These are phyloP conservation scores for Basidiobolus meristosporus DNA, from an alignment of 371 early-diverging fungal genomes.

Conservation along the genomic window DNA sequence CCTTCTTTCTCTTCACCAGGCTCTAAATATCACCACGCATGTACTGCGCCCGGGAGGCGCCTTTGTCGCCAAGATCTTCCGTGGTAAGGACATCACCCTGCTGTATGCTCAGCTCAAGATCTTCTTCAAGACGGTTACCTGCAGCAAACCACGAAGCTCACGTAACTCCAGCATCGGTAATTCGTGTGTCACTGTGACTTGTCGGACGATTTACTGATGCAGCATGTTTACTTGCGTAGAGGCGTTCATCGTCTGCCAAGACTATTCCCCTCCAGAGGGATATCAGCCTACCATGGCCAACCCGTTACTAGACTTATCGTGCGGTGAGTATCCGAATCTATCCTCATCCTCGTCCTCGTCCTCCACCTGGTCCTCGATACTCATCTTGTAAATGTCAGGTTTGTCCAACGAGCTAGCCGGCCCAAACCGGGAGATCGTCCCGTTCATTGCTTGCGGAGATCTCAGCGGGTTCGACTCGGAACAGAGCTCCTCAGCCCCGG, in stretches of 20 bases:
- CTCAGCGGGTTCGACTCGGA: slow-evolving; percentile 69
- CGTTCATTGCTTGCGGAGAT: slow-evolving; percentile 86
- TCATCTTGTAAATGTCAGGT: slow-evolving; percentile 11
- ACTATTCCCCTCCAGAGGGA: slow-evolving; percentile 62
- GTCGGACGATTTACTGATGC: neutral
- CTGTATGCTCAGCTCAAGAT: slow-evolving; percentile 79
- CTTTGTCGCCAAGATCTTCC: slow-evolving; percentile 94
- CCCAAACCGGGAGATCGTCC: slow-evolving; percentile 59
- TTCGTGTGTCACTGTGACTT: neutral
- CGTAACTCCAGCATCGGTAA: slow-evolving; percentile 75
- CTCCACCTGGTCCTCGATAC: neutral
- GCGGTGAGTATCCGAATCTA: slow-evolving; percentile 15
- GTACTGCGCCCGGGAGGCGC: slow-evolving; percentile 76
- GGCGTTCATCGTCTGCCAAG: slow-evolving; percentile 84
- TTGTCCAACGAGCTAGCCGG: slow-evolving; percentile 47
- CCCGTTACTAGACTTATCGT: slow-evolving; percentile 61
- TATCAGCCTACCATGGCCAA: slow-evolving; percentile 79
- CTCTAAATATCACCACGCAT: slow-evolving; percentile 86
- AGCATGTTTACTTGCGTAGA: slow-evolving; percentile 20
- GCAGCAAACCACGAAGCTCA: slow-evolving; percentile 90
- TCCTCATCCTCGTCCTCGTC: neutral
- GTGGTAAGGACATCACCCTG: slow-evolving; percentile 80
- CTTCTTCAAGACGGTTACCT: slow-evolving; percentile 75
- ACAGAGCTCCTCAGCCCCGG: too few species aligned
- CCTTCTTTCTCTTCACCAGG: slow-evolving; percentile 14